These are phyloP conservation scores for Suillus subluteus DNA, from an alignment of 768 basidiomycete species.

Conservation along the genomic window DNA sequence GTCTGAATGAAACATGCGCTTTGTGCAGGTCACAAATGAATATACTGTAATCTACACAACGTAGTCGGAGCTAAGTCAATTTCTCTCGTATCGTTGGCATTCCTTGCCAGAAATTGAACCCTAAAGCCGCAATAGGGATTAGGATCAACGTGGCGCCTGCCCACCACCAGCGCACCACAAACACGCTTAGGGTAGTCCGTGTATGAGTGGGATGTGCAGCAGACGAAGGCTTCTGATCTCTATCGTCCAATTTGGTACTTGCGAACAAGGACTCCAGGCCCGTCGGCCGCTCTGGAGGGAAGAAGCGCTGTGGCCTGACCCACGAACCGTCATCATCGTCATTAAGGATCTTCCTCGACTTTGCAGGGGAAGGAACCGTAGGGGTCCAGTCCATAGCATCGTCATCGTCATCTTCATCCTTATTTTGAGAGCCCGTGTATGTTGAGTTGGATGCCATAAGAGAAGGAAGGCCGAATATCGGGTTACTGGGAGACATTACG, in stretches of 20 bases:
- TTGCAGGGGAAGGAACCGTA: slow-evolving; percentile 39
- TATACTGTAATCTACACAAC: slow-evolving; percentile 4
- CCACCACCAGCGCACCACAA: slow-evolving; percentile 15
- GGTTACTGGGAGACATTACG: slow-evolving; percentile 48
- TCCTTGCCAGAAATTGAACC: slow-evolving; percentile 26
- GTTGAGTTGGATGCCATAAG: slow-evolving; percentile 38
- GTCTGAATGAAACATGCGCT: background rate
- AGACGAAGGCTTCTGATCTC: slow-evolving; percentile 2
- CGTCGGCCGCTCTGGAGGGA: slow-evolving; percentile 77
- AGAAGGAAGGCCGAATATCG: slow-evolving; percentile 75
- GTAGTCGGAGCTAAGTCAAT: background rate
- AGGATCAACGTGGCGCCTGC: slow-evolving; percentile 18
- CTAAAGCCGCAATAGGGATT: slow-evolving; percentile 24
- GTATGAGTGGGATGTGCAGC: background rate
- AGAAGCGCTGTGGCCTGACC: slow-evolving; percentile 75
- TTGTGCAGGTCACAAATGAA: slow-evolving; percentile 8
- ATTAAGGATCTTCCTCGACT: slow-evolving; percentile 23
- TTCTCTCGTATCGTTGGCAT: background rate
- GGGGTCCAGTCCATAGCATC: slow-evolving; percentile 76
- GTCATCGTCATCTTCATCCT: slow-evolving; percentile 33
- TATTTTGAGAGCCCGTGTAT: slow-evolving; percentile 28
- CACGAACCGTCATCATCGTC: slow-evolving; percentile 46
- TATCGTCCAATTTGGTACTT: slow-evolving; percentile 59
- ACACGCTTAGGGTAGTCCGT: background rate
- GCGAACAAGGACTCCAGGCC: slow-evolving; percentile 75